Percentiles rank a stretch among this genome's conserved stretches.
Evolutionary conservation across 306 rosid genomes (phyloP).

Genomic region (Fagus crenata): DNA sequence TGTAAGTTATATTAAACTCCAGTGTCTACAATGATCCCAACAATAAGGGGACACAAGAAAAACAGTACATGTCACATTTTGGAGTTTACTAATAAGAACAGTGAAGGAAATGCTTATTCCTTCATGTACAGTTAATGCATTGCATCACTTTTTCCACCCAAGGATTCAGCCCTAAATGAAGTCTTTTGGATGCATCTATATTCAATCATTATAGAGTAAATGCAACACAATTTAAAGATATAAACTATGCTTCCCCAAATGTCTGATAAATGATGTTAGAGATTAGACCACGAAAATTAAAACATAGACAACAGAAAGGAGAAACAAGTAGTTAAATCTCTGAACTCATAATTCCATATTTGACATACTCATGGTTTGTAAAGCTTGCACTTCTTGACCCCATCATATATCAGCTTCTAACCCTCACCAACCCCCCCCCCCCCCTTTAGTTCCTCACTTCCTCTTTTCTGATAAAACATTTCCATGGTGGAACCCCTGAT

Average conservation of each 20-base stretch:
- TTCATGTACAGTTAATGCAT: not conserved
- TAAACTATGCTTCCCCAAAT: no score
- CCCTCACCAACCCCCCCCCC: not conserved
- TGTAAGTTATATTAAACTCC: not conserved
- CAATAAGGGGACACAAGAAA: not conserved
- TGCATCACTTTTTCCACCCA: not conserved
- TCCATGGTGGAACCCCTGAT: no score
- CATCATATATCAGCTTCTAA: not conserved
- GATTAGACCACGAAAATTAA: no score
- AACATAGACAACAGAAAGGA: not conserved
- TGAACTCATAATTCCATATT: no score
- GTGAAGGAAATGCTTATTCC: not conserved
- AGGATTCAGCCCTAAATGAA: not conserved
- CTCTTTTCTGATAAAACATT: no score
- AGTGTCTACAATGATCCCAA: not conserved
- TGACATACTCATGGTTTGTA: no score
- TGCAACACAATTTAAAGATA: no score
- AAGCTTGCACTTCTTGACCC: no score
- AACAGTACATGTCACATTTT: not conserved
- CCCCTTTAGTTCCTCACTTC: no score
- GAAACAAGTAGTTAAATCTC: not conserved
- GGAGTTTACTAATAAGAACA: not conserved
- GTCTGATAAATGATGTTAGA: no score
- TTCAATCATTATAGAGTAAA: not conserved
- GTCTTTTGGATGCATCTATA: not conserved